Evolutionary conservation across 2,329 filamentous ascomycete species (phyloP), one percentile per base, ranked within the genome.

Genomic region (Alternaria novae-zelandiae): DNA sequence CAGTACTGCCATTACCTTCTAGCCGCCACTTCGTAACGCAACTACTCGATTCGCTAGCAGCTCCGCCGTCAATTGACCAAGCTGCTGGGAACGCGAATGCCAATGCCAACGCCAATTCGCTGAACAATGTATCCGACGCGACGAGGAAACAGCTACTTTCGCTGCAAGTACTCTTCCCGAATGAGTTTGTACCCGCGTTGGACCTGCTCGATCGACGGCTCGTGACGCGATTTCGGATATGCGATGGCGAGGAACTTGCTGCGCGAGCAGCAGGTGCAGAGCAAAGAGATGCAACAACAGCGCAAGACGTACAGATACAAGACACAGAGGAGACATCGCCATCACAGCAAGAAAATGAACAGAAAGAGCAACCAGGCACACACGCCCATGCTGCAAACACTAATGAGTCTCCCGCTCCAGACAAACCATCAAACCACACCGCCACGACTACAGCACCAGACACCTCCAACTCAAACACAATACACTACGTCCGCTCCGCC

Each of bases 111-210:
- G 55, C 77, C 49, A 86, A 86, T 69, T 84, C 87, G 10, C 73
- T 83, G 17, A 69, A 59, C 67, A 58, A 61, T 63, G 61, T 70
- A 61, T 57, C 73, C 8, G 67, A 77, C 41, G 23, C 64, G 20
- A 61, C 70, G 46, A 79, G 78, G 69, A 78, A 77, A 53, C 81
- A 91, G 15, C 83, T 97, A n/a, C 83, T 93, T 1, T 93, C 92
- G 0, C 86, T 97, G 0, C 94, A 97, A 81, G 91, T 93, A 32
- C 82, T 97, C 13, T 96, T 96, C 74, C 94, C 94, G 0, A 88
- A 88, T 66, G 87, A 93, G 57, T 82, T 97, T 2, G 88, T 97
- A 1, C 92, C 93, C 3, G 93, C 95, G 0, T 85, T 99, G 3
- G 94, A 98, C 78, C 85, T 98, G 0, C 85, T 99, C 1, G 96